phyloP scores from a whole-genome alignment of 2,329 filamentous ascomycete species.

The Botrytis tulipae region DNA sequence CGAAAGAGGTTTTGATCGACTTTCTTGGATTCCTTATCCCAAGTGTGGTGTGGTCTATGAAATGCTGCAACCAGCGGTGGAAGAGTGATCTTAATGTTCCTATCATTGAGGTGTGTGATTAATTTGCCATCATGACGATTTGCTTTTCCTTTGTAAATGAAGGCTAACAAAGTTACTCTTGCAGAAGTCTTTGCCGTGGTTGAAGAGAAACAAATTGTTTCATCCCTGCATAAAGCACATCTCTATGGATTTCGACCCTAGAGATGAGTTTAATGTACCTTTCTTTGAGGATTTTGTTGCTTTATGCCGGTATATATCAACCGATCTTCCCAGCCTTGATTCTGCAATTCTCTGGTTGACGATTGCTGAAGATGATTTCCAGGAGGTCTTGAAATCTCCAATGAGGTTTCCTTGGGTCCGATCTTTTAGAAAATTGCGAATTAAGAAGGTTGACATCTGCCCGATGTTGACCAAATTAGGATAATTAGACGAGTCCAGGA shows the following conservation, averaged over 20 bases:
- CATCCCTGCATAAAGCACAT: neutral
- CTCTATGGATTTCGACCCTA: neutral
- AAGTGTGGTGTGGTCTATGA: neutral
- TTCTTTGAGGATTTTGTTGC: neutral
- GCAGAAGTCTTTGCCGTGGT: slow-evolving; percentile 3
- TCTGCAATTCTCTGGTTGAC: neutral
- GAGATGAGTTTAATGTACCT: neutral
- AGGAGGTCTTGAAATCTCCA: neutral
- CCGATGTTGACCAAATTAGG: neutral
- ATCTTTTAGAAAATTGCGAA: neutral
- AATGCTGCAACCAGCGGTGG: neutral
- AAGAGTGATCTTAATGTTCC: neutral
- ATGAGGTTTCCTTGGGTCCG: neutral
- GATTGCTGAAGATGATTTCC: neutral
- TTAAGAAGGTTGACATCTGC: neutral
- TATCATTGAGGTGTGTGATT: neutral
- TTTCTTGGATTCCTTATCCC: neutral
- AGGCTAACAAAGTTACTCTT: neutral
- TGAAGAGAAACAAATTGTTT: neutral
- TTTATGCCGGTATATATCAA: neutral
- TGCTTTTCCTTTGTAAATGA: too few relatives aligned
- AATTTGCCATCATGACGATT: too few relatives aligned
- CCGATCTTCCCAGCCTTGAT: neutral
- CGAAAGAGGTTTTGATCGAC: neutral
- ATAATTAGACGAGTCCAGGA: neutral